Evolutionary conservation across 768 basidiomycete species (phyloP).

Genomic region (Leucocoprinus sp.): DNA sequence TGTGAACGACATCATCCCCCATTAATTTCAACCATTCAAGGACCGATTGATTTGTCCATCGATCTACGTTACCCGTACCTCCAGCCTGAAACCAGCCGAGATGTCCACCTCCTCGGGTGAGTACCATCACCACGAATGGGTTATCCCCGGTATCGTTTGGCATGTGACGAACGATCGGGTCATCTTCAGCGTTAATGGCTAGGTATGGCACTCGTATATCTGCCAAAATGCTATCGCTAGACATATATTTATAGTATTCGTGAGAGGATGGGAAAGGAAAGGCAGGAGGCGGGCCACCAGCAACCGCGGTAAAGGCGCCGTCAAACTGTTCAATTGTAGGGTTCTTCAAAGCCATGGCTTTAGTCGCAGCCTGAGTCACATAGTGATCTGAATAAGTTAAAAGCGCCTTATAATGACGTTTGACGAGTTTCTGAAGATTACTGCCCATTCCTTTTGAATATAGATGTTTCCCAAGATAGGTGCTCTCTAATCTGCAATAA

Average conservation of each 20-base stretch:
- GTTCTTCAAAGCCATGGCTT: slow-evolving; percentile 38
- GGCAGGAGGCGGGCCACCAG: slow-evolving; percentile 55
- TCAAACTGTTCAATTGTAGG: slow-evolving; percentile 55
- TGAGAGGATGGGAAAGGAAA: slow-evolving; percentile 40
- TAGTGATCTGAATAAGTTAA: slow-evolving; percentile 40
- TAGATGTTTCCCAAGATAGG: slow-evolving; percentile 49
- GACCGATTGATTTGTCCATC: slow-evolving; percentile 69
- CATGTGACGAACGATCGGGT: slow-evolving; percentile 62
- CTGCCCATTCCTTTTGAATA: slow-evolving; percentile 76
- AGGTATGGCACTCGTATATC: slow-evolving; percentile 67
- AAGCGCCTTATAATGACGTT: slow-evolving; percentile 41
- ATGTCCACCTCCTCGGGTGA: slow-evolving; percentile 66
- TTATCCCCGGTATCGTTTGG: slow-evolving; percentile 50
- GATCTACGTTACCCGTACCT: slow-evolving; percentile 27
- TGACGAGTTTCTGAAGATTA: slow-evolving; percentile 57
- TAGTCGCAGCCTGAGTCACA: slow-evolving; percentile 39
- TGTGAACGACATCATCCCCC: slow-evolving; percentile 41
- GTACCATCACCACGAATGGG: slow-evolving; percentile 46
- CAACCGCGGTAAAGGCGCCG: slow-evolving; percentile 53
- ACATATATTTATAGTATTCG: slow-evolving; percentile 43
- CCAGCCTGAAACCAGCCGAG: slow-evolving; percentile 75
- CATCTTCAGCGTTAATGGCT: slow-evolving; percentile 67
- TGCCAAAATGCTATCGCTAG: slow-evolving; percentile 52
- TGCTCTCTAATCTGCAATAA: slow-evolving; percentile 39
- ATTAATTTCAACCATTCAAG: slow-evolving; percentile 62